These are phyloP conservation scores for Zasmidium citrigriseum DNA, from an alignment of 2,329 filamentous ascomycete genomes.

Conservation along the genomic window DNA sequence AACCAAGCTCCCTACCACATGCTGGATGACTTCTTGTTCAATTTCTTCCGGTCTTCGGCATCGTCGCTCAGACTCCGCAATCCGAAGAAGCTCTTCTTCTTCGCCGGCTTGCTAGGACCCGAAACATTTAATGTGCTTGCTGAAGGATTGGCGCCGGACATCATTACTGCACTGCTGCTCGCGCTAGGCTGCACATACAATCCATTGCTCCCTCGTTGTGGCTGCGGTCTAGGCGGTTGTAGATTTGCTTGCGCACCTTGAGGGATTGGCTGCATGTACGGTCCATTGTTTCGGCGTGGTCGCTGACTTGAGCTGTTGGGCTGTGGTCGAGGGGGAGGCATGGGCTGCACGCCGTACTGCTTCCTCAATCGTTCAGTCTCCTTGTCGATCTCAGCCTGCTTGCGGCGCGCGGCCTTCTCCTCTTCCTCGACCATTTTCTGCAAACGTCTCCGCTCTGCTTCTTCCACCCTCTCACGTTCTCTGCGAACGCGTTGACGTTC, in stretches of 20 bases:
- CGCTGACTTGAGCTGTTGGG: constrained; percentile 12
- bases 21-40: constrained; percentile 47
- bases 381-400: constrained; percentile 60
- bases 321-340: constrained; percentile 5
- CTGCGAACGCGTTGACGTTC: constrained; percentile 51
- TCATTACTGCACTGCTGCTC: constrained; percentile 31
- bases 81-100: constrained; percentile 41
- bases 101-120: constrained; percentile 18
- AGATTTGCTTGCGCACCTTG: constrained; percentile 22
- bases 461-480: constrained; percentile 61
- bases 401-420: constrained; percentile 56
- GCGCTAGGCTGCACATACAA: constrained; percentile 34
- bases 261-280: constrained; percentile 25
- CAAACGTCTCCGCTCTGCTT: constrained; percentile 57
- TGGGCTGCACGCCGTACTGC: constrained; percentile 61
- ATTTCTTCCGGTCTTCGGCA: constrained; percentile 26
- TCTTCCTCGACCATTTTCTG: constrained; percentile 57
- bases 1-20: constrained; percentile 39
- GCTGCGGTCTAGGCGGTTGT: constrained; percentile 15
- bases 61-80: constrained; percentile 36
- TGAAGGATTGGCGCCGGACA: constrained; percentile 34
- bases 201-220: constrained; percentile 24
- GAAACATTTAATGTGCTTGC: constrained; percentile 17
- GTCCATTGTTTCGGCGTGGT: constrained; percentile 13
- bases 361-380: constrained; percentile 75